These are phyloP conservation scores for Zoysia pacifica DNA, from an alignment of 176 grass and related monocot genomes.

Conservation along the genomic window DNA sequence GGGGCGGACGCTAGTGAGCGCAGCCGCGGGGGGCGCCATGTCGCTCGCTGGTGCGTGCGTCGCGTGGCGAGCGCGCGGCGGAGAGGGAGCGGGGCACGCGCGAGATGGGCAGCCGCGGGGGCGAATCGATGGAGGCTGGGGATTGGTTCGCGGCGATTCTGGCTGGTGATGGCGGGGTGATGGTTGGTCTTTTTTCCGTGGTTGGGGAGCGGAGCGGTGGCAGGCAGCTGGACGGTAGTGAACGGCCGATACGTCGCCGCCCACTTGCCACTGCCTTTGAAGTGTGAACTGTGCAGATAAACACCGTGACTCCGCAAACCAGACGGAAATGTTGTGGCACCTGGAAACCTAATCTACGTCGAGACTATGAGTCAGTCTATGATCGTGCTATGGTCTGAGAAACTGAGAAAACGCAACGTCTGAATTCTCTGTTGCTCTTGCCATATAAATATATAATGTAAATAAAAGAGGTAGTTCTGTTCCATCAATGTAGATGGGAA, in stretches of 20 bases:
- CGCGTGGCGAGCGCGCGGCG: background rate
- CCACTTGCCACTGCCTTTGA: background rate
- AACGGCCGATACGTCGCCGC: background rate
- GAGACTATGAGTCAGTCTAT: too few species aligned
- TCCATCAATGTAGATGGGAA: background rate
- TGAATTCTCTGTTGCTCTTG: background rate
- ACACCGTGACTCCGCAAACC: background rate
- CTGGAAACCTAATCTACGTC: background rate
- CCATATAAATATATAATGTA: background rate
- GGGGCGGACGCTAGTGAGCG: too few species aligned
- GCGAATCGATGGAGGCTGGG: background rate
- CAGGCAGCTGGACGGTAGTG: background rate
- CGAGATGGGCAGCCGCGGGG: background rate
- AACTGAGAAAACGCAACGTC: background rate
- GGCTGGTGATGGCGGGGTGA: constrained; percentile 3
- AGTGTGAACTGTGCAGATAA: background rate
- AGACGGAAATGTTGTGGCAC: background rate
- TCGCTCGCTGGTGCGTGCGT: background rate
- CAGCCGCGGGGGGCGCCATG: too few species aligned
- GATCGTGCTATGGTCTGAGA: background rate
- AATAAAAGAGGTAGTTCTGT: background rate
- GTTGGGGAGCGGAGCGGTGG: background rate
- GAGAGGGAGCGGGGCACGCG: background rate
- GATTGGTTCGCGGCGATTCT: constrained; percentile 47
- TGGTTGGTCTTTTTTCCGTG: constrained; percentile 51